These are phyloP conservation scores for Setaria italica DNA, from an alignment of 202 grass and related monocot genomes.

Conservation along the genomic window DNA sequence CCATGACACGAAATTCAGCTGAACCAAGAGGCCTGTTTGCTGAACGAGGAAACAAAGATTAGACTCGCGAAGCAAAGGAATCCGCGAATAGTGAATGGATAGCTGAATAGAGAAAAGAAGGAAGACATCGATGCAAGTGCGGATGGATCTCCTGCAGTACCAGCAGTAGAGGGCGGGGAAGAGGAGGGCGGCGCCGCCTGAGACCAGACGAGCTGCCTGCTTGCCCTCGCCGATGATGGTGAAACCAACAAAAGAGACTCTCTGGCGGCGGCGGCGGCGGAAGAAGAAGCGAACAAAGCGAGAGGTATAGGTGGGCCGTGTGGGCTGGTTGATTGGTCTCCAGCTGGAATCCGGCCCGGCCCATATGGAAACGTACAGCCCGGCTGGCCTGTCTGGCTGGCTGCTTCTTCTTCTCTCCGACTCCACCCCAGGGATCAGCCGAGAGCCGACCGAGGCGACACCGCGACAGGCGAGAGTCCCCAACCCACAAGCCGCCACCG, in stretches of 20 bases:
- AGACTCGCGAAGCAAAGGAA: background rate
- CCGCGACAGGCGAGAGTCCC: background rate
- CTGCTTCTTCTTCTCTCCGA: background rate
- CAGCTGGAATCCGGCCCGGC: background rate
- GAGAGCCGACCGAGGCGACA: background rate
- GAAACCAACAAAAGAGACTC: background rate
- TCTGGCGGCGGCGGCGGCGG: conserved; percentile 3
- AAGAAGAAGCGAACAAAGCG: background rate
- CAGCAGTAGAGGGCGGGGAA: background rate
- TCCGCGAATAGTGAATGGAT: background rate
- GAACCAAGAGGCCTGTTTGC: background rate
- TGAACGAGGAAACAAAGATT: background rate
- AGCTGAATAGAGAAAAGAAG: too few species aligned
- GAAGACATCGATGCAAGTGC: background rate
- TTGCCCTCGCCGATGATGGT: background rate
- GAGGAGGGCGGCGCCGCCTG: background rate
- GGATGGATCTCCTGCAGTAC: background rate
- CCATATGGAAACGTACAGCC: background rate
- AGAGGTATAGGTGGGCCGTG: background rate
- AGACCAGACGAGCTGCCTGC: background rate
- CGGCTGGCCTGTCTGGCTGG: background rate
- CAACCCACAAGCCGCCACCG: background rate
- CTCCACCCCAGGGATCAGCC: background rate
- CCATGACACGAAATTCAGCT: conserved; percentile 27
- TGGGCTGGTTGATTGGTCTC: background rate